Percentiles rank a stretch among this genome's conserved stretches.
These are phyloP conservation scores for Omphalea diandra DNA, from an alignment of 441 rosid genomes.

Conservation along the genomic window DNA sequence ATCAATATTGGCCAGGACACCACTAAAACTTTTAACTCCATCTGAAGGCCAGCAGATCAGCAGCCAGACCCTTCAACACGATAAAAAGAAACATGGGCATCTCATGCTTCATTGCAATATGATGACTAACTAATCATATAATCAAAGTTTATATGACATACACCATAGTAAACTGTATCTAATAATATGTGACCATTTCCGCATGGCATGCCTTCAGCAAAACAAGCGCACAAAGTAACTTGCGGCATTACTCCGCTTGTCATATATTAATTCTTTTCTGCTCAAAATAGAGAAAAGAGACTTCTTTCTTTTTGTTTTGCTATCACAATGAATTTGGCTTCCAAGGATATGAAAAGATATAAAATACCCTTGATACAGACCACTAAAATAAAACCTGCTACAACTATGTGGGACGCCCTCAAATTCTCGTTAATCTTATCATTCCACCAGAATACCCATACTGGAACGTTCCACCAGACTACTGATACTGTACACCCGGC, in stretches of 20 bases:
- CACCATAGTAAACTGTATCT: not conserved
- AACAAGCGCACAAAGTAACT: no score
- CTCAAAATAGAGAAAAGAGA: not conserved
- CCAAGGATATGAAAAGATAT: not conserved
- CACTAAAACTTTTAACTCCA: no score
- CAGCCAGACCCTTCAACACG: not conserved
- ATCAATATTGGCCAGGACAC: not conserved
- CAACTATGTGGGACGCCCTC: not conserved
- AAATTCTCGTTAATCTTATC: not conserved
- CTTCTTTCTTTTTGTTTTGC: not conserved
- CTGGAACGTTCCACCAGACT: no score
- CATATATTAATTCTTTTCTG: not conserved
- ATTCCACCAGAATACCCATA: not conserved
- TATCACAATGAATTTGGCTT: not conserved
- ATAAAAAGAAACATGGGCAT: not conserved
- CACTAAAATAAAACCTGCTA: not conserved
- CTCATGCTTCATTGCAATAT: not conserved
- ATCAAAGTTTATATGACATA: not conserved
- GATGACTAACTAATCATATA: not conserved
- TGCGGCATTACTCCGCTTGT: not conserved
- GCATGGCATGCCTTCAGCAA: not conserved
- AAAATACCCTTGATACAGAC: no score
- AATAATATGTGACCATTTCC: not conserved
- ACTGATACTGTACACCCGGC: not conserved
- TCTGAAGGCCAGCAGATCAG: no score